Conservation (phyloP, 805 yeast genomes). For the Lipomyces oligophaga region DNA sequence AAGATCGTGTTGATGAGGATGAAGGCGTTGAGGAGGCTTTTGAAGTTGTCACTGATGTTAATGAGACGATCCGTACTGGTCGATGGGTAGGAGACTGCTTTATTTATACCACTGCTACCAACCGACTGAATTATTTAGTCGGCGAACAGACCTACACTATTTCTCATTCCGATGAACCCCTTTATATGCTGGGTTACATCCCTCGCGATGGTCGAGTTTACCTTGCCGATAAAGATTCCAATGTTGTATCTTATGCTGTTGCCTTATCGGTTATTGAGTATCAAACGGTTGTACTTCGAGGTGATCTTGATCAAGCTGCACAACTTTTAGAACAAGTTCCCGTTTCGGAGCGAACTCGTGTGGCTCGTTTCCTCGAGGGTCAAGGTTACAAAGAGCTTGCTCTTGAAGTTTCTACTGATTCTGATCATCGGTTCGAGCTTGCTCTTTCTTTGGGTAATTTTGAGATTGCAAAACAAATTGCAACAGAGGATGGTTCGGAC, state of each 20-base stretch:
- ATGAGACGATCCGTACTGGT: slow-evolving; percentile 80
- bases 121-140: slow-evolving; percentile 88
- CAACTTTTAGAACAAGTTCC: slow-evolving; percentile 55
- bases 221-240: slow-evolving; percentile 85
- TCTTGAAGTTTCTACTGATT: slow-evolving; percentile 72
- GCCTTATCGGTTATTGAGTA: slow-evolving; percentile 86
- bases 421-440: slow-evolving; percentile 87
- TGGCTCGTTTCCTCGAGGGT: slow-evolving; percentile 89
- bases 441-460: slow-evolving; percentile 76
- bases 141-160: slow-evolving; percentile 91
- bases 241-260: slow-evolving; percentile 73
- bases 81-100: slow-evolving; percentile 98
- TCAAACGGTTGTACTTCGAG: slow-evolving; percentile 92
- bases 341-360: slow-evolving; percentile 62
- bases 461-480: slow-evolving; percentile 64
- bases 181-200: slow-evolving; percentile 82
- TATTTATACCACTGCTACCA: slow-evolving; percentile 79
- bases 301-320: slow-evolving; percentile 82
- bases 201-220: slow-evolving; percentile 88
- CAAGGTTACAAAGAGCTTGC: slow-evolving; percentile 87
- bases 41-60: slow-evolving; percentile 76
- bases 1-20: slow-evolving; percentile 60
- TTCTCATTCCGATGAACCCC: slow-evolving; percentile 85
- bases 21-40: slow-evolving; percentile 88
- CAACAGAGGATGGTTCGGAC: slow-evolving; percentile 46